Base-by-base conservation (phyloP, 192 early-diverging fungal genomes). In the Borealophlyctis nickersoniae region DNA sequence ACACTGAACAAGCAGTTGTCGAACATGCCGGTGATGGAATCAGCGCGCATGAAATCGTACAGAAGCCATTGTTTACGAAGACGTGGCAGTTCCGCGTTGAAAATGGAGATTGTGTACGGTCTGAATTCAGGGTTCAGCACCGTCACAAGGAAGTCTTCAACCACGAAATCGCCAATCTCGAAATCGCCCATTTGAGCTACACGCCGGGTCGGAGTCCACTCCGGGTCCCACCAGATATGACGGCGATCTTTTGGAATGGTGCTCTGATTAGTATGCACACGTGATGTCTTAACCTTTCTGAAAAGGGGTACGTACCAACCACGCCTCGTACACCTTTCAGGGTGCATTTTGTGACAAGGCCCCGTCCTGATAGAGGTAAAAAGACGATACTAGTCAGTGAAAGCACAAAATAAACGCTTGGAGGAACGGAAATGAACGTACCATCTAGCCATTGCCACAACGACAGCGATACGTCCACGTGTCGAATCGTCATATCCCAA, bases 1-100 rank as follows among this genome's bases (percentile, higher is more conserved):
- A 96, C 87, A 58, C 88, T 92, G 63, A 98, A 98, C 61, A 97
- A 71, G 65, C 93, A 95, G 65, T 95, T 91, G 66, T 97, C 94
- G 67, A 94, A 94, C 73, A 89, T 90, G 7, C 96, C 96, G 4
- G 93, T 88, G 60, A 95, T 88, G 3, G 84, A 86, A 52, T 90
- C 88, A 9, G 96, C 96, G 56, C 88, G 86, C 58, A 98, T 75
- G 26, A 92, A 69, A 67, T 98, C 96, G 65, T 91, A 93, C 34
- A 93, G 81, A 23, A 98, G 67, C 92, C 93, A 98, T 69, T 94
- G 93, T 68, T 92, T 87, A 28, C 96, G 77, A 50, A 98, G 89
- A 22, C 74, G 74, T 2, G 91, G 90, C 57, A 96, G 70, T 53
- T 87, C 86, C 9, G 91, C 92, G 22, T 85, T 84, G 70, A 94